A percentile compares a stretch with the other conserved stretches of the same genome.
These are phyloP conservation scores for Linnemannia schmuckeri DNA, from an alignment of 192 early-diverging fungal species.

Conservation along the genomic window DNA sequence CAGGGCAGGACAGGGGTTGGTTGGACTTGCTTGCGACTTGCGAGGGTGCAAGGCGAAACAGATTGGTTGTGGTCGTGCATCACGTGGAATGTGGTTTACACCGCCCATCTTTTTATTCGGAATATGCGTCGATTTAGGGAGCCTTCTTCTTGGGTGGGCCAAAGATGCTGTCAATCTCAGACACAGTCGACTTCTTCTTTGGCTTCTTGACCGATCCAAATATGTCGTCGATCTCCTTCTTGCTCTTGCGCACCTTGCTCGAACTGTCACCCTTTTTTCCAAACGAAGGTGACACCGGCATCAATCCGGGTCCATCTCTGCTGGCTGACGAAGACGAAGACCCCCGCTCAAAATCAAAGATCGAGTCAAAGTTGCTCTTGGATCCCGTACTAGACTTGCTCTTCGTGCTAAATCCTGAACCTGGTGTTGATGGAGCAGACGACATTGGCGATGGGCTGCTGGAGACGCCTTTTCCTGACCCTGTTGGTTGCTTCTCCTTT, in stretches of 20 bases:
- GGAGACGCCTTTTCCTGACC: neutral
- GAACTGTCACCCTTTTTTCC: neutral
- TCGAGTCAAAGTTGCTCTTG: slow-evolving; percentile 31
- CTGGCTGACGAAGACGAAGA: neutral
- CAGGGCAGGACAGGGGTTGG: neutral
- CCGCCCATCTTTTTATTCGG: neutral
- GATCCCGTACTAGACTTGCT: slow-evolving; percentile 19
- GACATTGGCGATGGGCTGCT: neutral
- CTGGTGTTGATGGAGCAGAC: neutral
- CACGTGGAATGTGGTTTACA: neutral
- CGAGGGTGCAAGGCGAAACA: too few species aligned
- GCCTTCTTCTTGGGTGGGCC: slow-evolving; percentile 27
- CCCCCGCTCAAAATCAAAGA: slow-evolving; percentile 19
- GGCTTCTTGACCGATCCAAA: slow-evolving; percentile 25
- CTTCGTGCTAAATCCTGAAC: neutral
- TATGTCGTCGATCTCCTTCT: slow-evolving; percentile 43
- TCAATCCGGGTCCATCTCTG: neutral
- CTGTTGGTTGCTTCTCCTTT: slow-evolving; percentile 19
- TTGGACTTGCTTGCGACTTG: neutral
- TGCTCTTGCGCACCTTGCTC: slow-evolving; percentile 11
- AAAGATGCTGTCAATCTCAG: slow-evolving; percentile 50
- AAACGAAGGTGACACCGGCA: neutral
- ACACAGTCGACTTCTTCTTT: slow-evolving; percentile 16
- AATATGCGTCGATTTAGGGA: neutral
- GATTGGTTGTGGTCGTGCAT: neutral